Conservation (phyloP, 2,329 filamentous ascomycete species). For the Fusarium odoratissimum region DNA sequence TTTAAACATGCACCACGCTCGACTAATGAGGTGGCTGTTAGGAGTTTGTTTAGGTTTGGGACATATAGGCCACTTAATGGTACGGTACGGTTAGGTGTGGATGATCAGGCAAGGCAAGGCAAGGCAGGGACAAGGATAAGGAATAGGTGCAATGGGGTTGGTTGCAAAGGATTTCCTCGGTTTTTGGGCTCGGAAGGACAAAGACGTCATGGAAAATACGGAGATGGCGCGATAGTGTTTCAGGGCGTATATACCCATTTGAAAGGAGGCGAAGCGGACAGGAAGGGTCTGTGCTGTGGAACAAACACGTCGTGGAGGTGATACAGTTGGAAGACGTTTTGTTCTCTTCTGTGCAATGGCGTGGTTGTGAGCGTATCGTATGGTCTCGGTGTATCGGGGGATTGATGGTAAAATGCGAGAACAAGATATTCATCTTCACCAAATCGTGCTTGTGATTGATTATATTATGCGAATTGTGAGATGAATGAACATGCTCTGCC, state of each 20-base stretch:
- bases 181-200: conserved; percentile 19
- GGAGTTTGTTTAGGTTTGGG: conserved; percentile 38
- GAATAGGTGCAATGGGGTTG: conserved; percentile 19
- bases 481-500: neutral
- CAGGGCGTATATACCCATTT: conserved; percentile 51
- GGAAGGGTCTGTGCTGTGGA: conserved; percentile 12
- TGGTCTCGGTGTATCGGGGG: neutral
- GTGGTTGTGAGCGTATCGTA: neutral
- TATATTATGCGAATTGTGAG: neutral
- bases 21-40: conserved; percentile 1
- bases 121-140: neutral
- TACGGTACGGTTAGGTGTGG: conserved; percentile 1
- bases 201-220: conserved; percentile 9
- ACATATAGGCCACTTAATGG: conserved; percentile 40
- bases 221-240: conserved; percentile 37
- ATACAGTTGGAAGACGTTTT: conserved; percentile 4
- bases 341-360: neutral
- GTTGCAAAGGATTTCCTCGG: conserved; percentile 10
- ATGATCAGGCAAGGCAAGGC: neutral
- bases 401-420: conserved; percentile 7
- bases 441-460: neutral
- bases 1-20: conserved; percentile 21
- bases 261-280: conserved; percentile 29
- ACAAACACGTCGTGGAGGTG: neutral
- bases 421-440: conserved; percentile 10